Evolutionary conservation across 352 stramenopile species (phyloP), one percentile per base, ranked within the genome.

Genomic region (Phytophthora fragariaefolia): DNA sequence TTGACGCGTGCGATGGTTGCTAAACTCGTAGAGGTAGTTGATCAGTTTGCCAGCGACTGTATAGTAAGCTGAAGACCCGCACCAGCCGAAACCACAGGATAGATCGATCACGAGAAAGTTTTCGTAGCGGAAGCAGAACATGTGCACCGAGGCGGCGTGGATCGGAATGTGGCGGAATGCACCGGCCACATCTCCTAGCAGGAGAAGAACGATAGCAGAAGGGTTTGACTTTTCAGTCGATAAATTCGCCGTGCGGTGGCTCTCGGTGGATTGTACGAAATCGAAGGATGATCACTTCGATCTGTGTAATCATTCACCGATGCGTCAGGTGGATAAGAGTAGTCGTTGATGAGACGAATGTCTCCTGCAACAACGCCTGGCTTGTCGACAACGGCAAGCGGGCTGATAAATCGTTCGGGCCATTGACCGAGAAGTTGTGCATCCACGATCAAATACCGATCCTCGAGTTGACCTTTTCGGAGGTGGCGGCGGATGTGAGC

Each of bases 281-380:
- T 57, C 1, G 22, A 34, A 2, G 24, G 34, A 17, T 53, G 55
- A 24, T 53, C 15, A 2, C 0, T 18, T 6, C 58, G 47, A 17
- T 65, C 58, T 0, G 32, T 65, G 24, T 53, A 58, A 23, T 65
- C 36, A n/a, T 65, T 65, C 4, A 58, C 34, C 1, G 15, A 26
- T 15, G 17, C 13, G 5, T 36, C 52, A 3, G 38, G 6, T 3
- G 47, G 46, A 27, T 42, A 47, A 2, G 46, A 52, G 12, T n/a
- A 65, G 32, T 65, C 57, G 43, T 50, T 52, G 17, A 58, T 49
- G 2, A 65, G 4, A 23, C 26, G 57, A 45, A 65, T 42, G 7
- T 42, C 13, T 6, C 13, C 13, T 15, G 10, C 24, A 10, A 46
- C 42, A 22, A 27, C 7, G 10, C 42, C 40, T 22, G 6, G 27